phyloP scores from a whole-genome alignment of 2,329 filamentous ascomycete species.

The Paecilomyces sp. region DNA sequence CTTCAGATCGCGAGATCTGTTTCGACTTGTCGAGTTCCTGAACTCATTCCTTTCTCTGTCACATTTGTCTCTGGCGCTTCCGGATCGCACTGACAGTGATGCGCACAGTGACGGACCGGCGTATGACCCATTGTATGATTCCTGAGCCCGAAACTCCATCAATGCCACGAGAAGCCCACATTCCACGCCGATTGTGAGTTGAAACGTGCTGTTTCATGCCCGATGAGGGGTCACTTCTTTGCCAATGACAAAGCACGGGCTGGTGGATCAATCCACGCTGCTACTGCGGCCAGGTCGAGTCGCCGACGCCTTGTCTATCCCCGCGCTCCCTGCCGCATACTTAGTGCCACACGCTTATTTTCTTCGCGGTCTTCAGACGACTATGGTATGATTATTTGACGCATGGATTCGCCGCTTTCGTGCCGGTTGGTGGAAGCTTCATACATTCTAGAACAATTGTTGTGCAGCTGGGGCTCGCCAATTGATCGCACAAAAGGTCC shows the following conservation, averaged over 20 bases:
- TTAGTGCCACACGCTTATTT: constrained; percentile 1
- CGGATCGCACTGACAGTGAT: not conserved
- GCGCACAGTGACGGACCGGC: not conserved
- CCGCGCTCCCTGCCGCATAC: not conserved
- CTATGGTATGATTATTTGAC: not conserved
- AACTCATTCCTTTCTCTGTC: not conserved
- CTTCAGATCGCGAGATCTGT: not conserved
- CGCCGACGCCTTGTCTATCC: not conserved
- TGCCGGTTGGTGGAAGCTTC: not conserved
- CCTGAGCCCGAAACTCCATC: not conserved
- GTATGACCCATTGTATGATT: not conserved
- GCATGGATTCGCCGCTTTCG: not conserved
- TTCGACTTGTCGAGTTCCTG: not conserved
- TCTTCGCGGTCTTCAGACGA: not conserved
- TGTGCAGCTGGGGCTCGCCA: not conserved
- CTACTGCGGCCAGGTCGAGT: not conserved
- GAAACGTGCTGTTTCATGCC: not conserved
- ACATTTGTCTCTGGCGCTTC: not conserved
- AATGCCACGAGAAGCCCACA: not conserved
- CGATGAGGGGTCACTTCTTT: not conserved
- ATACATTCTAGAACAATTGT: not conserved
- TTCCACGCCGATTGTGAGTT: not conserved
- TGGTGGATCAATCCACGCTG: not conserved
- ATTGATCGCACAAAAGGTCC: not conserved
- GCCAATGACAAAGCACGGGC: not conserved